Evolutionary conservation across 2,329 filamentous ascomycete species (phyloP).

Genomic region (Biscogniauxia mediterranea): DNA sequence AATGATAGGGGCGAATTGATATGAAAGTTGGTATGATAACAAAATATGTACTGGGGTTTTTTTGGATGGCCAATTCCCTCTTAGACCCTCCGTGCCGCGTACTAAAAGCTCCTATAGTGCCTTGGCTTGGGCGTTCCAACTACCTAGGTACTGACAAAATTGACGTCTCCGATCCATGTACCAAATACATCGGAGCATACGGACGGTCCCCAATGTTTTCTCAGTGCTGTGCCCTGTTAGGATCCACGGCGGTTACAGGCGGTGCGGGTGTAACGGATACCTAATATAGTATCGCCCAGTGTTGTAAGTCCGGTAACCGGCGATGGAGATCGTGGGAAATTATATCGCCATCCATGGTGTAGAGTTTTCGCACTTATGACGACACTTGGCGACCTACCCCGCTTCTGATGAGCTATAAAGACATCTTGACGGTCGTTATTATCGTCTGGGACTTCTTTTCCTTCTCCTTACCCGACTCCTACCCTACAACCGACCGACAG

Average conservation of each 20-base stretch:
- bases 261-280: background rate
- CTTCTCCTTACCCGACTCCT: background rate
- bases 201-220: too few species aligned
- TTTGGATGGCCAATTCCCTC: too few species aligned
- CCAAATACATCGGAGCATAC: too few species aligned
- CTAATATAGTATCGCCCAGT: background rate
- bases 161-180: too few species aligned
- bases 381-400: background rate
- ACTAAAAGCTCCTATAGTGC: too few species aligned
- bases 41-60: too few species aligned
- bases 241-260: background rate
- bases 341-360: background rate
- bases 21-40: too few species aligned
- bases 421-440: background rate
- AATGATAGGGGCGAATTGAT: too few species aligned
- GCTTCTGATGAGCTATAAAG: background rate
- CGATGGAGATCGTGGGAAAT: background rate
- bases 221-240: too few species aligned
- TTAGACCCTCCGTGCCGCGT: too few species aligned
- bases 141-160: too few species aligned
- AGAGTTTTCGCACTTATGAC: background rate
- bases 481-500: background rate
- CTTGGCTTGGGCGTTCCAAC: too few species aligned
- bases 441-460: background rate
- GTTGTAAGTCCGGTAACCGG: background rate